These are phyloP conservation scores for Ichthyophthirius multifiliis DNA, from an alignment of 169 alveolate genomes.

Conservation along the genomic window DNA sequence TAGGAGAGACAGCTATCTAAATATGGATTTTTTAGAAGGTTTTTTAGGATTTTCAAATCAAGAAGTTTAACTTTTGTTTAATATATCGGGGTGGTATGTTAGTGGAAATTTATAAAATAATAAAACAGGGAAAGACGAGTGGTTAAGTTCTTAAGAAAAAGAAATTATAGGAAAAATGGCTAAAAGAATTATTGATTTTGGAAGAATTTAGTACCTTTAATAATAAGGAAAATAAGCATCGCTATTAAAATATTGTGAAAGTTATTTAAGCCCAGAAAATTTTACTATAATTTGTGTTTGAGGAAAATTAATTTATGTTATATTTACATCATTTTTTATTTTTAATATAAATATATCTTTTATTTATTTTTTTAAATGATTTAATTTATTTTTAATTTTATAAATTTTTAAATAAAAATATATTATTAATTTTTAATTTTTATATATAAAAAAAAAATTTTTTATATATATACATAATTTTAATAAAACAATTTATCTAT, in stretches of 20 bases:
- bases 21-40: neutral
- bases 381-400: too few relatives aligned
- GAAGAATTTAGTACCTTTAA: constrained; percentile 12
- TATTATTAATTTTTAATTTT: too few relatives aligned
- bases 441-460: too few relatives aligned
- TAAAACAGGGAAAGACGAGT: neutral
- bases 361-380: too few relatives aligned
- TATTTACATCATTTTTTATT: neutral
- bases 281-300: neutral
- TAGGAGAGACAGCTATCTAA: constrained; percentile 5
- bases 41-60: neutral
- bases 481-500: too few relatives aligned
- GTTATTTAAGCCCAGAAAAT: constrained; percentile 4
- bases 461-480: too few relatives aligned
- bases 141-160: constrained; percentile 7
- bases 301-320: neutral
- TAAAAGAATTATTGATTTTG: constrained; percentile 40
- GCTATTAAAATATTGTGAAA: neutral
- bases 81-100: constrained; percentile 37
- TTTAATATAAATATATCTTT: too few relatives aligned
- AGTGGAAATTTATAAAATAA: constrained; percentile 5
- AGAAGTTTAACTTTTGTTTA: constrained; percentile 4
- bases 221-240: neutral
- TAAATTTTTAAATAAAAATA: too few relatives aligned
- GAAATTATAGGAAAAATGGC: constrained; percentile 25